Evolutionary conservation across 306 rosid genomes (phyloP), one percentile per base, ranked within the genome.

Genomic region (Cyclanthera cordifolia): DNA sequence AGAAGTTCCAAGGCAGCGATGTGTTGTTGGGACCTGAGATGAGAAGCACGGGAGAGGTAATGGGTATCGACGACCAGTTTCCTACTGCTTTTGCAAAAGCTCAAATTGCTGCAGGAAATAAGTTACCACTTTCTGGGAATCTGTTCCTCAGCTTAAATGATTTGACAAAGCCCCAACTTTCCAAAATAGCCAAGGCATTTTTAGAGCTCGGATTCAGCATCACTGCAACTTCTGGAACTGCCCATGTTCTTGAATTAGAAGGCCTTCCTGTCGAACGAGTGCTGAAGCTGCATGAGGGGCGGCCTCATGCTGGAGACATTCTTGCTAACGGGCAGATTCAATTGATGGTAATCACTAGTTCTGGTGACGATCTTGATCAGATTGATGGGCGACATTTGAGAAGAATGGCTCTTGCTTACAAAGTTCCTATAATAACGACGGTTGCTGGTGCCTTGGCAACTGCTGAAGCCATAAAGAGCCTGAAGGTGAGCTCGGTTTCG

Each of bases 21-120:
- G 88, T 94, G 63, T 78, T 90, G 78, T 79, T 94, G 27, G 95
- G 99, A 72, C 99, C 97, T 45, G 99, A 94, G 87, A 94, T 94
- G 99, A 88, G 96, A 30, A 93, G 99, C 83, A 93, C 99, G 2
- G 96, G 96, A 47, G 99, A 93, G 87, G 99, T 93, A 58, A 93
- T 90, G 97, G 99, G 99, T 64, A 84, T 90, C 74, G 99, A 94
- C 77, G 81, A 58, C 43, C 59, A 73, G 52, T 94, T 88, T 70
- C 81, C 88, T 69, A 74, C 77, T 68, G 99, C 99, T 72, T 94
- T 94, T 75, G 99, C 99, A 17, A 90, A 93, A 85, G 99, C 99
- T 65, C 95, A 87, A 77, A 85, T 93, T 75, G 94, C 96, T 34
- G 90, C 97, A 6, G 96, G 99, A 20, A 90, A 87, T 81, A 82